Evolutionary conservation across 2,329 filamentous ascomycete genomes (phyloP).

Genomic region (Phyllosticta capitalensis): DNA sequence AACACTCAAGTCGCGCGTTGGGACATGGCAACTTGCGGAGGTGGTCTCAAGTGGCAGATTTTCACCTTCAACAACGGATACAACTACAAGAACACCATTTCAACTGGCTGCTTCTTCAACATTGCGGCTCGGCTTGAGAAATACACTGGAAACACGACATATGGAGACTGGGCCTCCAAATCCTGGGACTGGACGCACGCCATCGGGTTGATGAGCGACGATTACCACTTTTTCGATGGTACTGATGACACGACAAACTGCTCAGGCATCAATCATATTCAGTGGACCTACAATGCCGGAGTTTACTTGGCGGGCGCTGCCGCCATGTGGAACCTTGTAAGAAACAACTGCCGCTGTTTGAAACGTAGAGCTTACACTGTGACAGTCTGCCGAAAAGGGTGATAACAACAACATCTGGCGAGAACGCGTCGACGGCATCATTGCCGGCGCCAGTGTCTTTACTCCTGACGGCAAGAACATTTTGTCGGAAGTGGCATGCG

Average conservation of each 20-base stretch:
- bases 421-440: slow-evolving; percentile 22
- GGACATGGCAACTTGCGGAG: slow-evolving; percentile 56
- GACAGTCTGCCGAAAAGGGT: slow-evolving; percentile 8
- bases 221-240: slow-evolving; percentile 38
- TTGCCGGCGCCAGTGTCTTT: slow-evolving; percentile 33
- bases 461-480: slow-evolving; percentile 24
- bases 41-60: slow-evolving; percentile 80
- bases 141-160: slow-evolving; percentile 72
- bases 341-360: slow-evolving; percentile 12
- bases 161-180: slow-evolving; percentile 64
- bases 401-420: slow-evolving; percentile 2
- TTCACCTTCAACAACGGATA: slow-evolving; percentile 66
- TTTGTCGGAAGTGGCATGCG: slow-evolving; percentile 41
- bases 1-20: slow-evolving; percentile 66
- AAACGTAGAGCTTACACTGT: neutral
- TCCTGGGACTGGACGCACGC: slow-evolving; percentile 47
- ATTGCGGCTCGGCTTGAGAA: slow-evolving; percentile 60
- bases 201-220: slow-evolving; percentile 45
- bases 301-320: slow-evolving; percentile 38
- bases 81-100: slow-evolving; percentile 49
- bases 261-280: slow-evolving; percentile 32
- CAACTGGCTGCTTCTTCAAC: slow-evolving; percentile 50
- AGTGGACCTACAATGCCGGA: slow-evolving; percentile 40
- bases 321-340: slow-evolving; percentile 39
- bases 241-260: slow-evolving; percentile 36